Base-by-base conservation (phyloP, 176 grass and related monocot species). In the Pharus latifolius region DNA sequence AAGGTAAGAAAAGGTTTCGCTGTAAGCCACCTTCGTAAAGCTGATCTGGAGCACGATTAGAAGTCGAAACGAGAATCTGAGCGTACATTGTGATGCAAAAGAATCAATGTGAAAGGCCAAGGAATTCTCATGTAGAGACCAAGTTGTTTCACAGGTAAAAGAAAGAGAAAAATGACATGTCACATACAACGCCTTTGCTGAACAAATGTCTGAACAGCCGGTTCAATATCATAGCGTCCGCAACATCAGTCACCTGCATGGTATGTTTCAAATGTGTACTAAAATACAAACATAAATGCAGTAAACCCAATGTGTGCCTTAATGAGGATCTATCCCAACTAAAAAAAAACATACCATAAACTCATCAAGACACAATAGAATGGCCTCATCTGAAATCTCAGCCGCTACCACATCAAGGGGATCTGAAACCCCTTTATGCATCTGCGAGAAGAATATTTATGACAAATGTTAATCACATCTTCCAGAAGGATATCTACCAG, bases 391-490 rank as follows among this genome's bases (percentile, higher is more conserved):
- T 18, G 94, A 93, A 85, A 98, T 90, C 84, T 98, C 94, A 72
- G 84, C 81, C 61, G 94, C 94, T 67, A 98, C 87, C 17, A 98
- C 82, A 57, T 98, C 94, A 80, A 98, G 94, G 24, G 94, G 94
- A 81, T 98, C 94, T 75, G 84, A 73, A 70, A 93, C 86, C 56
- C 94, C 94, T 90, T 87, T 98, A 84, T 98, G 94, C 94, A 88
- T 98, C 94, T 98, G 68, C 61, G 54, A 79, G 18, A 83, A 42
- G 9, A 12, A 33, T n/a, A 49, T 67, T 52, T 24, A 67, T 26
- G 18, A 13, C 30, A 69, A 38, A 28, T 23, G 1, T 3, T 60
- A 30, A 30, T 30, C 10, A 48, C 28, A 49, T 26, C 24, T 40
- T 38, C 58, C 49, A 47, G n/a, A 44, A 34, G 35, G 9, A 63